These are phyloP conservation scores for Xylariaceae sp. DNA, from an alignment of 2,329 filamentous ascomycete species.

Conservation along the genomic window DNA sequence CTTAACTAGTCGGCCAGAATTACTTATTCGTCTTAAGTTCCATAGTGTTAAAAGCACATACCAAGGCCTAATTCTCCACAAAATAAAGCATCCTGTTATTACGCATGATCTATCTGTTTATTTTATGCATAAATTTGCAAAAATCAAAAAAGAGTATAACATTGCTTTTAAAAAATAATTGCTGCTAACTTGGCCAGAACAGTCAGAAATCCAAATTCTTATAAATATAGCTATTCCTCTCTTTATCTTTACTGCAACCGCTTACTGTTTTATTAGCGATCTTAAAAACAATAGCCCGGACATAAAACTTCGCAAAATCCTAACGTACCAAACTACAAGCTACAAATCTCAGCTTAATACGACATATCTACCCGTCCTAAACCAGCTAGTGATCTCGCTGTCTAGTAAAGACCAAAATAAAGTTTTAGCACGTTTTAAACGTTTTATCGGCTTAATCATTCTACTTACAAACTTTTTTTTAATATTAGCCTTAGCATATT, in stretches of 20 bases:
- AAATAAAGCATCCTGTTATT: conserved; percentile 42
- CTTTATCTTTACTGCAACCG: conserved; percentile 42
- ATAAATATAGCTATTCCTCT: conserved; percentile 35
- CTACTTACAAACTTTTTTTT: conserved; percentile 12
- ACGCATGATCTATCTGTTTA: conserved; percentile 47
- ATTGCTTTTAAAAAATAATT: conserved; percentile 14
- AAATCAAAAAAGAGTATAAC: conserved; percentile 39
- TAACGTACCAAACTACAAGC: conserved; percentile 1
- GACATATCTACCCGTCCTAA: conserved; percentile 20
- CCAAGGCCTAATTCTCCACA: conserved; percentile 46
- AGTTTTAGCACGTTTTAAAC: background rate
- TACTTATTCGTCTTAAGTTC: conserved; percentile 48
- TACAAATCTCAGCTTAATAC: conserved; percentile 14
- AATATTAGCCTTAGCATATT: background rate
- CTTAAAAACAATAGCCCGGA: background rate
- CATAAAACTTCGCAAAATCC: conserved; percentile 11
- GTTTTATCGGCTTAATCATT: conserved; percentile 19
- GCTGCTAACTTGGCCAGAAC: conserved; percentile 41
- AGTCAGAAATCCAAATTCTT: conserved; percentile 17
- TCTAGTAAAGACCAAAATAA: background rate
- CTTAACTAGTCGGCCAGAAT: conserved; percentile 52
- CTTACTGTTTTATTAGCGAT: conserved; percentile 37
- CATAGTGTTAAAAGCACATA: conserved; percentile 35
- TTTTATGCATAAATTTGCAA: conserved; percentile 40
- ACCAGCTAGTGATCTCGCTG: conserved; percentile 1